Conservation (phyloP, 345 rosid species). For the Pistacia integerrima region DNA sequence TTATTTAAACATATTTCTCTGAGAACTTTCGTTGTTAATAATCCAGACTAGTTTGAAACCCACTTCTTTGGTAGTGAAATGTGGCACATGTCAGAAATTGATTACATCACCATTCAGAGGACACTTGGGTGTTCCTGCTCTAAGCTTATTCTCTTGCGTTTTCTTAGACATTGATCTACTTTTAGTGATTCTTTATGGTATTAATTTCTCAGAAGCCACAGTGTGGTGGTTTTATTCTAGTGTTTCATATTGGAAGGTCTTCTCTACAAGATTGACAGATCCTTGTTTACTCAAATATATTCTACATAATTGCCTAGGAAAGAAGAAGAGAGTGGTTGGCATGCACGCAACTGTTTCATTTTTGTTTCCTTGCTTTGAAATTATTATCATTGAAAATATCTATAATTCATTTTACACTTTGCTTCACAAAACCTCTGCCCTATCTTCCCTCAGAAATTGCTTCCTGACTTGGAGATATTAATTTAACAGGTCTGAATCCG, state of each 20-base stretch:
- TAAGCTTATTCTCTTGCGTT: not conserved
- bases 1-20: not conserved
- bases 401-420: not conserved
- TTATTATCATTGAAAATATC: not conserved
- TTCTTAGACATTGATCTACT: not conserved
- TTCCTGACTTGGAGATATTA: slow-evolving; percentile 13
- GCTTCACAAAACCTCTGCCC: not conserved
- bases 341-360: not conserved
- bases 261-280: not conserved
- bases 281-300: slow-evolving; percentile 4
- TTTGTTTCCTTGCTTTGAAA: not conserved
- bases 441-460: not conserved
- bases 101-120: not conserved
- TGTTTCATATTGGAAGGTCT: not conserved
- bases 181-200: not conserved
- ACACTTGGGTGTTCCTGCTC: not conserved
- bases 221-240: not conserved
- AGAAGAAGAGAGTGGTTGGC: not conserved
- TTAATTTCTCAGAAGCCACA: not conserved
- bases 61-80: not conserved
- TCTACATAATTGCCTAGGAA: not conserved
- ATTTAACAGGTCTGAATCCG: slow-evolving; percentile 70
- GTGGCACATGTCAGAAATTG: not conserved
- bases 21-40: not conserved
- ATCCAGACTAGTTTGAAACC: not conserved